Base-by-base conservation (phyloP, 345 rosid genomes). In the Lenwebbia sp. region DNA sequence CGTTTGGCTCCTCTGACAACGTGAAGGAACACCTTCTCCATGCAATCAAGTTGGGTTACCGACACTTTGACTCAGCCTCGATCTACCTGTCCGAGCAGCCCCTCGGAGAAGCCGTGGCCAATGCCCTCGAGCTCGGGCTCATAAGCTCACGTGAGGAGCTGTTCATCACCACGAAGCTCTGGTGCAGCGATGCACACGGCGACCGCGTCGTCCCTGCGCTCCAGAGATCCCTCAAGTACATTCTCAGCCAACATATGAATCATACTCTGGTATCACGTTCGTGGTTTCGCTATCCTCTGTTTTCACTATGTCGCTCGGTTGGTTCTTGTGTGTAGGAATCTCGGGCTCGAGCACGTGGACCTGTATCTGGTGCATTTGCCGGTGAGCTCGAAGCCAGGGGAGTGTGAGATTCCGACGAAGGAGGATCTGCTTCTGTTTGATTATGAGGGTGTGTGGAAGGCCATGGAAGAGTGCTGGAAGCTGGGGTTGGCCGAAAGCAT, bases 131-230 rank as follows among this genome's bases (percentile, higher is more conserved):
- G 33, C 83, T 86, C 6, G 92, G 90, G 55, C 82, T 88, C 33
- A 85, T 92, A 54, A 40, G 6, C 21, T 88, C 88, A 51, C 86
- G 92, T 0, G 86, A 89, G 19, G 91, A 92, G 15, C 85, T 92
- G 54, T 92, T 92, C 76, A 22, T 91, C 83, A 88, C 90, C 56
- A 86, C 92, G 14, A 92, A 92, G 89, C 90, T 92, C 13, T 85
- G 90, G 92, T 58, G 83, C 78, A 58, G 51, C 60, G 90, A 91
- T 25, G 86, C 91, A 5, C 90, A 90, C 49, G 60, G 17, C 5
- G 82, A 91, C 50, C 82, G 49, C 47, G 90, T 91, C 33, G 13
- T 89, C 50, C 90, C 90, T 1, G 92, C 91, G 1, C 83, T 92
- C 0, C 30, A 82, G 26, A 78, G 76, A 6, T 85, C 78, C 47